These are phyloP conservation scores for Torulaspora delbrueckii DNA, from an alignment of 805 yeast species.

Conservation along the genomic window DNA sequence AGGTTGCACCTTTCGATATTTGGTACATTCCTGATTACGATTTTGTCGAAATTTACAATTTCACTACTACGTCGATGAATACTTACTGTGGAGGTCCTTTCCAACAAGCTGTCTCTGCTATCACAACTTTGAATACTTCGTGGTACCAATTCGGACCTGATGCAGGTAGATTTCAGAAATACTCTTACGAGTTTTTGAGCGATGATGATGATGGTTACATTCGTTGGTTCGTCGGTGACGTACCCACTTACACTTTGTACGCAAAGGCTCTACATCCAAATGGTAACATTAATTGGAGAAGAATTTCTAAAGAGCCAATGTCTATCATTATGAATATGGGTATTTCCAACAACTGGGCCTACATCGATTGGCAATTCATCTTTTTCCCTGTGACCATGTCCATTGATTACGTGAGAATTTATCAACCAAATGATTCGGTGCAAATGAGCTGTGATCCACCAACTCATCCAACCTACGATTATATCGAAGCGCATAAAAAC, in stretches of 20 bases:
- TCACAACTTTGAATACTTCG: conserved; percentile 66
- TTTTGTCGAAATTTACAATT: conserved; percentile 67
- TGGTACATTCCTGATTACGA: conserved; percentile 92
- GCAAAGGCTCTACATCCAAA: conserved; percentile 78
- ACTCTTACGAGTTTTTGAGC: conserved; percentile 72
- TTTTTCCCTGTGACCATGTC: conserved; percentile 73
- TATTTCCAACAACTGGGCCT: conserved; percentile 87
- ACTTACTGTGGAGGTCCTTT: conserved; percentile 87
- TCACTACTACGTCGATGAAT: conserved; percentile 71
- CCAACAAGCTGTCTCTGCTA: conserved; percentile 88
- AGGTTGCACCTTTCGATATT: conserved; percentile 88
- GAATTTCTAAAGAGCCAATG: conserved; percentile 89
- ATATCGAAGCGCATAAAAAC: conserved; percentile 62
- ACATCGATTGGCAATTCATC: conserved; percentile 82
- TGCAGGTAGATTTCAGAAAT: conserved; percentile 58
- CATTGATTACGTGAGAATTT: conserved; percentile 84
- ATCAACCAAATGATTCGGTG: conserved; percentile 67
- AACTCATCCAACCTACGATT: conserved; percentile 79
- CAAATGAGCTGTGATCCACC: conserved; percentile 80
- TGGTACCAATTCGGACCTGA: conserved; percentile 73
- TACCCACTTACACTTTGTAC: conserved; percentile 68
- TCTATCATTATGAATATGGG: conserved; percentile 82
- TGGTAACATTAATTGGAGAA: conserved; percentile 84
- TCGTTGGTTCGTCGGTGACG: conserved; percentile 80
- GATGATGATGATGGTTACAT: conserved; percentile 69